Base-by-base conservation (phyloP, 805 yeast genomes). In the Candida chauliodis region DNA sequence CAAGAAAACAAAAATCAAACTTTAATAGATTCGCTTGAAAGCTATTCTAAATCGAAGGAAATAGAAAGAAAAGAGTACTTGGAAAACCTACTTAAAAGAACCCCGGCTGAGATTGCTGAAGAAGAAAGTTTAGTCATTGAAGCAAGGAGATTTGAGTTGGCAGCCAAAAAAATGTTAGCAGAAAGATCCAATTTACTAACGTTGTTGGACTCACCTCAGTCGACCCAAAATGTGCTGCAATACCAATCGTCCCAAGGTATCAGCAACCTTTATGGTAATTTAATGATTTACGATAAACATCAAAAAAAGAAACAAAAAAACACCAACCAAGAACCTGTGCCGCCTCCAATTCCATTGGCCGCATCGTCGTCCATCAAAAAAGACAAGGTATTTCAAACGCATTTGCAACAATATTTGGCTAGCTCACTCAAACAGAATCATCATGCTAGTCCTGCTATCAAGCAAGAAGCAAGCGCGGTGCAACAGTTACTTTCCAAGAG, bases 61-160 rank as follows among this genome's bases (percentile, higher is more conserved):
- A 43, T 73, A 15, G 87, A 81, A 49, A 75, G 99, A 44, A 93
- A 93, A 50, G 76, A 76, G 36, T 91, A 91, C 54, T 62, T 93
- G 32, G 81, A 81, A 49, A 77, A 86, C 44, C 65, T 93, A 26
- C 69, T 91, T 30, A 79, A 79, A 25, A 69, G 99, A 48, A 79
- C 91, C 2, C 97, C 99, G 1, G 95, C 97, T 0, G 99, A 93
- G 56, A 86, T 93, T 31, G 98, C 98, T 0, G 99, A 93, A 63
- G 99, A 93, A 56, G 98, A 93, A 58, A 88, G 95, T 0, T 68
- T 93, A 35, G 86, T 93, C 8, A 81, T 91, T 21, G 99, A 93
- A 56, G 95, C 97, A 2, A 76, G 95, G 34, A 81, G 91, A 47
- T 86, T 93, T 45, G 98, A 93, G 55, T 76, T 88, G 41, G 86